phyloP scores from a whole-genome alignment of 2,329 filamentous ascomycete genomes.

The Aspergillus sp. region DNA sequence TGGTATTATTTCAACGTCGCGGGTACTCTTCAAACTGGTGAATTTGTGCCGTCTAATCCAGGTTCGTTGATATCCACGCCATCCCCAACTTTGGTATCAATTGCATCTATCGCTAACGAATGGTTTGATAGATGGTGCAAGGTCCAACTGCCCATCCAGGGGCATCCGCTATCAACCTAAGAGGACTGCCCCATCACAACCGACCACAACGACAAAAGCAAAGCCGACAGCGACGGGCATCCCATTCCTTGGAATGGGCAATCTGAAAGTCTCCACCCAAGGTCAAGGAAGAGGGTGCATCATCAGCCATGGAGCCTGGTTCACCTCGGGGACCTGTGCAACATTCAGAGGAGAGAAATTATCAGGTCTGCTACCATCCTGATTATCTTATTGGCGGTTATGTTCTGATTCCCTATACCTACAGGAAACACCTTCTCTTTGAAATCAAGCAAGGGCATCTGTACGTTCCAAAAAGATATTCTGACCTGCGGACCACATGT shows the following conservation, averaged over 20 bases:
- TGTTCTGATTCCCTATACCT: neutral
- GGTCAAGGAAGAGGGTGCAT: constrained; percentile 49
- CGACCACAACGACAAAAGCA: constrained; percentile 25
- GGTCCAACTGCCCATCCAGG: constrained; percentile 53
- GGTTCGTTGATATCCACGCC: constrained; percentile 16
- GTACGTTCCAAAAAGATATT: constrained; percentile 46
- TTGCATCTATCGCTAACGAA: too few species aligned
- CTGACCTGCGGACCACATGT: constrained; percentile 45
- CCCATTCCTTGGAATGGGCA: constrained; percentile 52
- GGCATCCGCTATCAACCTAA: constrained; percentile 61
- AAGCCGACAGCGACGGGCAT: constrained; percentile 24
- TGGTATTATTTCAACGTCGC: constrained; percentile 58
- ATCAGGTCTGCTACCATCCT: constrained; percentile 18
- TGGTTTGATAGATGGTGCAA: constrained; percentile 42
- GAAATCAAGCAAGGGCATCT: constrained; percentile 51
- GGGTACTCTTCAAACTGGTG: constrained; percentile 35
- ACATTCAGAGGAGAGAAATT: constrained; percentile 38
- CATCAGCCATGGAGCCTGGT: constrained; percentile 61
- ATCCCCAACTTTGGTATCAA: neutral
- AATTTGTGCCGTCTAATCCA: constrained; percentile 27
- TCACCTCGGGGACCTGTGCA: constrained; percentile 58
- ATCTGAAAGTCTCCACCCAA: constrained; percentile 45
- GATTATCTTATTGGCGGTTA: neutral
- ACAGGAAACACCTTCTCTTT: constrained; percentile 43
- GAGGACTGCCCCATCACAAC: constrained; percentile 27